Conservation (phyloP, 2,329 filamentous ascomycete genomes). For the Claviceps purpurea region DNA sequence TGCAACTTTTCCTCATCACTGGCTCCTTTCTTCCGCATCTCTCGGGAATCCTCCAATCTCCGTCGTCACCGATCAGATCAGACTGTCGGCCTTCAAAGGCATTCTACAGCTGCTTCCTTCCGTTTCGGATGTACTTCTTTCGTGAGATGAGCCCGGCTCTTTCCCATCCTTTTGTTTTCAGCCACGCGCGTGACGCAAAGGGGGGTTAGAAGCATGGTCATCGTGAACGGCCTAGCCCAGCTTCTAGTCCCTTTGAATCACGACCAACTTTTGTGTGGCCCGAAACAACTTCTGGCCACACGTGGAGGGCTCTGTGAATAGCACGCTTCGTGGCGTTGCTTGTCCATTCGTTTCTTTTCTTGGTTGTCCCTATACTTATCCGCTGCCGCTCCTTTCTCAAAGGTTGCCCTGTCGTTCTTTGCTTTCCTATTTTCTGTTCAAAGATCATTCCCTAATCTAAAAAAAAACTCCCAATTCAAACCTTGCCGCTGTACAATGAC, state of each 20-base stretch:
- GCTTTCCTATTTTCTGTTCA: not conserved
- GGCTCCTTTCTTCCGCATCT: not conserved
- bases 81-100: not conserved
- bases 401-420: not conserved
- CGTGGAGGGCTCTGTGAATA: not conserved
- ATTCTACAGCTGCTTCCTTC: not conserved
- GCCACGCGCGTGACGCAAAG: conserved; percentile 5
- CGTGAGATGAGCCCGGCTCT: conserved; percentile 5
- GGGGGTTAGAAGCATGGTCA: conserved; percentile 3
- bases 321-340: conserved; percentile 2
- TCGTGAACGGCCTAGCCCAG: not conserved
- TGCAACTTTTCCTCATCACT: not conserved
- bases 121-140: not conserved
- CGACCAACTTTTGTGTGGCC: not conserved
- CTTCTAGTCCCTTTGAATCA: not conserved
- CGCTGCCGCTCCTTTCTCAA: conserved; percentile 3
- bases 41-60: not conserved
- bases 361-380: conserved; percentile 1
- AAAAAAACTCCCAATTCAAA: too few species aligned
- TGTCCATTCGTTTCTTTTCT: conserved; percentile 4
- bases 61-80: not conserved
- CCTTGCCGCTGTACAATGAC: too few species aligned
- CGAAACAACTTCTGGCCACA: not conserved
- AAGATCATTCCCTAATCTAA: not conserved
- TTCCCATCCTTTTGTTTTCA: conserved; percentile 4